These are phyloP conservation scores for Ustilago loliicola DNA, from an alignment of 1,284 basidiomycete genomes.

Conservation along the genomic window DNA sequence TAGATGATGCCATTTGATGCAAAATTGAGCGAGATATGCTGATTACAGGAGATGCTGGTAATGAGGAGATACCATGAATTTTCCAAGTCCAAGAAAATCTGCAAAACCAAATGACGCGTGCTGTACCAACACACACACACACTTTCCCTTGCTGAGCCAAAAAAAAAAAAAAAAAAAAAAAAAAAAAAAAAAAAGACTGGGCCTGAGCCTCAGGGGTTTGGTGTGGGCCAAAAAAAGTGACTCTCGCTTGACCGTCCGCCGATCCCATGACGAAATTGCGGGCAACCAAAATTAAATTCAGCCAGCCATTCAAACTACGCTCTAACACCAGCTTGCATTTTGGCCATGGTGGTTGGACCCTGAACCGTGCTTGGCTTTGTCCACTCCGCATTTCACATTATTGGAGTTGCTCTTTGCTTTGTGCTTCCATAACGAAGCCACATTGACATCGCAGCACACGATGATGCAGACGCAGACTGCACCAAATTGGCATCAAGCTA, in stretches of 20 bases:
- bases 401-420: background rate
- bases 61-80: too few relatives aligned
- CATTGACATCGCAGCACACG: background rate
- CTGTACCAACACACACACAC: constrained; percentile 8
- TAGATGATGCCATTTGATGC: too few relatives aligned
- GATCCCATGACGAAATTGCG: constrained; percentile 9
- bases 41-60: too few relatives aligned
- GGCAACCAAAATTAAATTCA: constrained; percentile 1
- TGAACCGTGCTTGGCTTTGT: constrained; percentile 9
- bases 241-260: constrained; percentile 1
- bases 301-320: background rate
- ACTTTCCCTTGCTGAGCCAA: background rate
- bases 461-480: constrained; percentile 28
- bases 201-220: constrained; percentile 5
- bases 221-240: background rate
- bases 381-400: background rate
- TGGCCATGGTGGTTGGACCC: constrained; percentile 19
- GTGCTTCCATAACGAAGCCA: background rate
- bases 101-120: too few relatives aligned
- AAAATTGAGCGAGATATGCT: too few relatives aligned
- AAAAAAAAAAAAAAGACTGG: background rate
- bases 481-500: constrained; percentile 56
- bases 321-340: constrained; percentile 8
- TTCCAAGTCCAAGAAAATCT: too few relatives aligned
- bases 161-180: background rate